A percentile compares a stretch with the other conserved stretches of the same genome.
Evolutionary conservation across 768 basidiomycete genomes (phyloP).

Genomic region (Suillus sp.): DNA sequence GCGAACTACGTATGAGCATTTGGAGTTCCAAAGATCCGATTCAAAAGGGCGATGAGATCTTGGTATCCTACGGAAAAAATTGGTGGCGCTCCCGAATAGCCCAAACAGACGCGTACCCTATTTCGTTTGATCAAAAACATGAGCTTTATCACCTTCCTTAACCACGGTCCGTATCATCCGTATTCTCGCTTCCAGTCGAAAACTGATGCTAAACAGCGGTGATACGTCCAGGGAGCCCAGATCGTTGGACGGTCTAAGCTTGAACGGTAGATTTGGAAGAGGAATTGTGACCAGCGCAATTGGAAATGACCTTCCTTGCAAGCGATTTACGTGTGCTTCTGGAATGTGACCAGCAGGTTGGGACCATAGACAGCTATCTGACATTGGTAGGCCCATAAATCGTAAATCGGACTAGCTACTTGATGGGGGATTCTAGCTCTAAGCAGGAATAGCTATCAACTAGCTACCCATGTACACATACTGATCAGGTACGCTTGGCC

Average conservation of each 20-base stretch:
- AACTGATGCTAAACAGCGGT: conserved; percentile 1
- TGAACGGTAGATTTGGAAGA: conserved; percentile 3
- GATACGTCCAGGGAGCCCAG: neutral
- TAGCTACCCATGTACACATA: neutral
- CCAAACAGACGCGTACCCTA: neutral
- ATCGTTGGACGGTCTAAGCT: neutral
- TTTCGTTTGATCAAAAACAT: neutral
- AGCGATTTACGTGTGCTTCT: conserved; percentile 16
- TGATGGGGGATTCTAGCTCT: neutral
- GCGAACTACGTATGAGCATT: conserved; percentile 77
- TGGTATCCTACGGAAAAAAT: conserved; percentile 86
- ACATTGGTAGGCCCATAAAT: neutral
- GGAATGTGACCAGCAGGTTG: neutral
- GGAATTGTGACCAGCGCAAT: neutral
- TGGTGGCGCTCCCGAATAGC: conserved; percentile 64
- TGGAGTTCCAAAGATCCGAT: conserved; percentile 64
- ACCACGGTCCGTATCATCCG: neutral
- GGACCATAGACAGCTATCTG: neutral
- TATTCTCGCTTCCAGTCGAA: neutral
- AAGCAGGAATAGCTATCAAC: neutral
- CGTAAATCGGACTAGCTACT: neutral
- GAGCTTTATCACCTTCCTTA: neutral
- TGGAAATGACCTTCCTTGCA: conserved; percentile 4
- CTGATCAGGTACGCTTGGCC: neutral
- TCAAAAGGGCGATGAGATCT: conserved; percentile 79